phyloP scores from a whole-genome alignment of 768 basidiomycete species.

The Kwoniella sp. region DNA sequence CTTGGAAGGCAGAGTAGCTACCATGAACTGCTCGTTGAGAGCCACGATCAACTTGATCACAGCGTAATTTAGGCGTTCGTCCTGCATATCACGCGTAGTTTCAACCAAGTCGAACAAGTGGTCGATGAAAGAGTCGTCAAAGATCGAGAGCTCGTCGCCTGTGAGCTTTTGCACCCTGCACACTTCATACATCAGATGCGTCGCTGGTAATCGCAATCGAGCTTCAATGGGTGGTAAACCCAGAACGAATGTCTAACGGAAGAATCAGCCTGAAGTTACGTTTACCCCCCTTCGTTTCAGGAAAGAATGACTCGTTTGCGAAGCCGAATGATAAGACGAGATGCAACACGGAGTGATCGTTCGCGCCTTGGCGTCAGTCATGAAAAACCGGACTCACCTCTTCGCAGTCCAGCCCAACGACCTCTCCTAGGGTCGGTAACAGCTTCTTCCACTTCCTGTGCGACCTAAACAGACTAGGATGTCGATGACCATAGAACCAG shows the following conservation, averaged over 20 bases:
- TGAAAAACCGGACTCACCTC: too few relatives aligned
- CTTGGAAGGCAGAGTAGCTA: constrained; percentile 64
- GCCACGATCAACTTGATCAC: constrained; percentile 91
- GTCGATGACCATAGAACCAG: constrained; percentile 72
- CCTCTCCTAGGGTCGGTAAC: constrained; percentile 74
- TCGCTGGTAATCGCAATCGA: constrained; percentile 70
- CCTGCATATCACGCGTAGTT: constrained; percentile 79
- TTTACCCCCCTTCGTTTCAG: too few relatives aligned
- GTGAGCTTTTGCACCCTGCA: constrained; percentile 85
- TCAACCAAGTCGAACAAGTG: constrained; percentile 91
- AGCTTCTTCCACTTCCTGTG: constrained; percentile 81
- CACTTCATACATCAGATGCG: constrained; percentile 84
- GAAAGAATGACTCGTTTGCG: too few relatives aligned
- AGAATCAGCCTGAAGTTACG: too few relatives aligned
- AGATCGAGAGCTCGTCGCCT: constrained; percentile 78
- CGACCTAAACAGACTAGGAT: constrained; percentile 71
- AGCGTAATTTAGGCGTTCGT: constrained; percentile 92
- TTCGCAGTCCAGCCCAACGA: constrained; percentile 61
- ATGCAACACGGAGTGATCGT: too few relatives aligned
- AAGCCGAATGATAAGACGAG: too few relatives aligned
- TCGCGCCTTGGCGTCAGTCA: too few relatives aligned
- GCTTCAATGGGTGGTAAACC: constrained; percentile 71
- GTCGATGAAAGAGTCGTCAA: constrained; percentile 81
- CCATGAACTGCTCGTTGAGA: constrained; percentile 98
- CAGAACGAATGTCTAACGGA: constrained; percentile 36